A percentile compares a stretch with the other conserved stretches of the same genome.
These are phyloP conservation scores for Epichloe typhina DNA, from an alignment of 2,329 filamentous ascomycete genomes.

Conservation along the genomic window DNA sequence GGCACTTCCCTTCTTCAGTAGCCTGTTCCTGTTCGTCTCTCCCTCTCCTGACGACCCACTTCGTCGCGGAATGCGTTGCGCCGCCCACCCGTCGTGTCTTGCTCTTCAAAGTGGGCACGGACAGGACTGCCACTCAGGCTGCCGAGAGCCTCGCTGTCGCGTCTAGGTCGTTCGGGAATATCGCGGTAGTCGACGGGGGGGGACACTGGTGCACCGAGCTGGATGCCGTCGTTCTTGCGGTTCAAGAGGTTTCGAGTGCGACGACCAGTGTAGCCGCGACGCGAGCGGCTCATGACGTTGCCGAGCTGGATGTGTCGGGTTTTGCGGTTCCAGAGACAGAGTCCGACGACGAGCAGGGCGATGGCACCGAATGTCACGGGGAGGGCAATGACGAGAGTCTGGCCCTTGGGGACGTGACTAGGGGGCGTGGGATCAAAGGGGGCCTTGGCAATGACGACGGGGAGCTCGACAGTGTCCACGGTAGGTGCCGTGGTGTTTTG, in stretches of 20 bases:
- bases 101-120: conserved; percentile 27
- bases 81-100: conserved; percentile 17
- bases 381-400: conserved; percentile 38
- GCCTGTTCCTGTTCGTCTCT: neutral
- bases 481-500: conserved; percentile 20
- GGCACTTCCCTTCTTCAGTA: neutral
- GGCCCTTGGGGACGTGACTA: conserved; percentile 19
- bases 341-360: conserved; percentile 35
- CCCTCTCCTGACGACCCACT: conserved; percentile 29
- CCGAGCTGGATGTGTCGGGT: conserved; percentile 36
- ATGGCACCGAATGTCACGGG: conserved; percentile 36
- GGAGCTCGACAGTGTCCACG: conserved; percentile 28
- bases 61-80: conserved; percentile 37
- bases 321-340: conserved; percentile 43
- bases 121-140: conserved; percentile 36
- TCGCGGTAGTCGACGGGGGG: conserved; percentile 15
- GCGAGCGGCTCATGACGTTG: conserved; percentile 35
- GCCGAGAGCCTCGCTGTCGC: conserved; percentile 35
- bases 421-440: conserved; percentile 25
- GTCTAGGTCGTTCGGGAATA: conserved; percentile 10
- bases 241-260: conserved; percentile 23
- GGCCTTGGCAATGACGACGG: conserved; percentile 21
- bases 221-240: conserved; percentile 27
- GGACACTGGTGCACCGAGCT: conserved; percentile 25
- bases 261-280: conserved; percentile 31